Evolutionary conservation across 2,329 filamentous ascomycete species (phyloP).

Genomic region (Nemania diffusa): DNA sequence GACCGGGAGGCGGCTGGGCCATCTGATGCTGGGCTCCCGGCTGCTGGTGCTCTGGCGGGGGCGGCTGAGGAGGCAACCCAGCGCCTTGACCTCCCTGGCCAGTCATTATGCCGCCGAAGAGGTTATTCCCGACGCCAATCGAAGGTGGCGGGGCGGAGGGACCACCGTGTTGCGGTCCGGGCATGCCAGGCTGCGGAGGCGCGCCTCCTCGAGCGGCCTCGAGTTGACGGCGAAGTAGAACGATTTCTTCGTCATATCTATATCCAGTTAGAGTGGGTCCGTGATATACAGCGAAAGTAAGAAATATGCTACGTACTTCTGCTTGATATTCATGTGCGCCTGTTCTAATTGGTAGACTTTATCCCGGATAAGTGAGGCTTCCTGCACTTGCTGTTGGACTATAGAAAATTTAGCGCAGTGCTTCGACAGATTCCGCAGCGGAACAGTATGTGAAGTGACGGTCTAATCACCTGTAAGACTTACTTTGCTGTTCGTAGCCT

Average conservation of each 20-base stretch:
- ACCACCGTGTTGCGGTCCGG: constrained; percentile 78
- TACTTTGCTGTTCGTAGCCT: constrained; percentile 94
- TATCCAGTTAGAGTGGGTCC: constrained; percentile 24
- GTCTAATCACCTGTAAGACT: constrained; percentile 57
- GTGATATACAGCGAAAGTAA: neutral
- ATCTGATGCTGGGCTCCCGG: constrained; percentile 67
- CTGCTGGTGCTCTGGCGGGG: constrained; percentile 70
- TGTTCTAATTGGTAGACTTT: constrained; percentile 96
- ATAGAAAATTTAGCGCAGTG: constrained; percentile 45
- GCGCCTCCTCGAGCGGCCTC: constrained; percentile 75
- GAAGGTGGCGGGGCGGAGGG: constrained; percentile 85
- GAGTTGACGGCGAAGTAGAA: constrained; percentile 86
- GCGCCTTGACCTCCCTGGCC: constrained; percentile 84
- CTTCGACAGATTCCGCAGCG: neutral
- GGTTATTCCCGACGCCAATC: constrained; percentile 88
- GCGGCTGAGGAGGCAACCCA: constrained; percentile 78
- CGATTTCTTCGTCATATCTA: constrained; percentile 94
- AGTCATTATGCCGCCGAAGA: constrained; percentile 96
- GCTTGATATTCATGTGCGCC: constrained; percentile 86
- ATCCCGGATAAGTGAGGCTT: constrained; percentile 92
- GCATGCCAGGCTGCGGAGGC: constrained; percentile 65
- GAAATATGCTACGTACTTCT: constrained; percentile 74
- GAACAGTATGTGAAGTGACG: neutral
- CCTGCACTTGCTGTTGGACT: constrained; percentile 92
- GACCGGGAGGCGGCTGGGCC: constrained; percentile 78